These are phyloP conservation scores for Phytophthora citricola DNA, from an alignment of 352 stramenopile genomes.

Conservation along the genomic window DNA sequence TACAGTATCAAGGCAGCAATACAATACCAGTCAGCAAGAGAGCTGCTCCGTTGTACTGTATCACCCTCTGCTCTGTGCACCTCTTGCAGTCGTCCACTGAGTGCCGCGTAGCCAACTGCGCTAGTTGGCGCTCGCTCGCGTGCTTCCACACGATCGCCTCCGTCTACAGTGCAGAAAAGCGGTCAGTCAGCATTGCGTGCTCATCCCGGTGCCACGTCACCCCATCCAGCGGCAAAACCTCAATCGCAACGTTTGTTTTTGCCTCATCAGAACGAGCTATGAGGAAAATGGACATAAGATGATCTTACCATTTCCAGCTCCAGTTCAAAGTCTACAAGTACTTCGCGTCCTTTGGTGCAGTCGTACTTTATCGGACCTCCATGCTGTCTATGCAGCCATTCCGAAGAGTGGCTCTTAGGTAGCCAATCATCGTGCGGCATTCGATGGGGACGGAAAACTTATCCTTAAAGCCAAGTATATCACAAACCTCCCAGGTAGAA, in stretches of 20 bases:
- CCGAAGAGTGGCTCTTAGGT: constrained; percentile 18
- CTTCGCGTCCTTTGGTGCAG: not conserved
- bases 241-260: no score
- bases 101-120: constrained; percentile 43
- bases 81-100: constrained; percentile 67
- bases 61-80: constrained; percentile 24
- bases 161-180: constrained; percentile 36
- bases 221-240: not conserved
- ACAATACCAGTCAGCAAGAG: constrained; percentile 2
- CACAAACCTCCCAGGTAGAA: no score
- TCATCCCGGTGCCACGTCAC: not conserved
- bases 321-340: constrained; percentile 3
- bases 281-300: not conserved
- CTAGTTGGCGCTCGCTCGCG: constrained; percentile 49
- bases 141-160: constrained; percentile 72
- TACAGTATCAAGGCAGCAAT: constrained; percentile 22
- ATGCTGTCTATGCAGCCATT: constrained; percentile 28
- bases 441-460: not conserved
- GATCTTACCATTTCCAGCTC: constrained; percentile 11
- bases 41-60: not conserved
- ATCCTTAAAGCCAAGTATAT: constrained; percentile 3
- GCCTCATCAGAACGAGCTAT: not conserved
- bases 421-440: constrained; percentile 27
- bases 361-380: constrained; percentile 24
- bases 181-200: constrained; percentile 1